Evolutionary conservation across 352 stramenopile genomes (phyloP).

Genomic region (Elongisporangium anandrum): DNA sequence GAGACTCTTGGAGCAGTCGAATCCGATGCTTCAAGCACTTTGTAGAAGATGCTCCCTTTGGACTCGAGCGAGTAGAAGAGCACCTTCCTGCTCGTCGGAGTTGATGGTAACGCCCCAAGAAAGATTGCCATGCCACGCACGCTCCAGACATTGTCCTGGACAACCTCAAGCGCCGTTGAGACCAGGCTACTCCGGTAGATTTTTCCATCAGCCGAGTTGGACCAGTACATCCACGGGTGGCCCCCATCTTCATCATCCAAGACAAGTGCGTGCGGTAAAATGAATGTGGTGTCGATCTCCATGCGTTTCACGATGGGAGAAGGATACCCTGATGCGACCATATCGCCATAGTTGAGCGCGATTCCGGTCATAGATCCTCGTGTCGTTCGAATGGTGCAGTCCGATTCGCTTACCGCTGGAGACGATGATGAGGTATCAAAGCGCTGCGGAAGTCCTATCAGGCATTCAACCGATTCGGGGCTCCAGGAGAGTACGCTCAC

Average conservation of each 20-base stretch:
- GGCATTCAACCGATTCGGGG: conserved; percentile 41
- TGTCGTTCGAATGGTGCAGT: conserved; percentile 50
- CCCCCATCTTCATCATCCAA: conserved; percentile 24
- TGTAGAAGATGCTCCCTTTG: conserved; percentile 43
- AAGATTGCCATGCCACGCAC: conserved; percentile 41
- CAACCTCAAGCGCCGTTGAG: conserved; percentile 31
- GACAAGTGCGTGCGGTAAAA: conserved; percentile 44
- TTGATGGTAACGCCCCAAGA: background rate
- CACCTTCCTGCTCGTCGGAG: background rate
- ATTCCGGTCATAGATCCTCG: conserved; percentile 43
- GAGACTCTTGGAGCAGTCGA: background rate
- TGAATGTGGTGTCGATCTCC: conserved; percentile 22
- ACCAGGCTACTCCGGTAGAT: conserved; percentile 61
- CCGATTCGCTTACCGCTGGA: conserved; percentile 13
- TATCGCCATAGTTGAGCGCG: conserved; percentile 41
- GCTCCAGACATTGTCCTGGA: conserved; percentile 42
- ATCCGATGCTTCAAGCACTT: conserved; percentile 4
- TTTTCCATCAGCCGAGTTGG: conserved; percentile 52
- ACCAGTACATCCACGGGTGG: conserved; percentile 60
- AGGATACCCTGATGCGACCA: conserved; percentile 33
- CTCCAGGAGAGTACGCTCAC: conserved; percentile 39
- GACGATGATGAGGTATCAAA: conserved; percentile 7
- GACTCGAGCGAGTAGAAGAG: conserved; percentile 59
- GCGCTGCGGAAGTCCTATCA: conserved; percentile 36
- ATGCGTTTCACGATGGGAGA: conserved; percentile 51